phyloP scores from a whole-genome alignment of 345 rosid genomes.

The Citrus sinensis region DNA sequence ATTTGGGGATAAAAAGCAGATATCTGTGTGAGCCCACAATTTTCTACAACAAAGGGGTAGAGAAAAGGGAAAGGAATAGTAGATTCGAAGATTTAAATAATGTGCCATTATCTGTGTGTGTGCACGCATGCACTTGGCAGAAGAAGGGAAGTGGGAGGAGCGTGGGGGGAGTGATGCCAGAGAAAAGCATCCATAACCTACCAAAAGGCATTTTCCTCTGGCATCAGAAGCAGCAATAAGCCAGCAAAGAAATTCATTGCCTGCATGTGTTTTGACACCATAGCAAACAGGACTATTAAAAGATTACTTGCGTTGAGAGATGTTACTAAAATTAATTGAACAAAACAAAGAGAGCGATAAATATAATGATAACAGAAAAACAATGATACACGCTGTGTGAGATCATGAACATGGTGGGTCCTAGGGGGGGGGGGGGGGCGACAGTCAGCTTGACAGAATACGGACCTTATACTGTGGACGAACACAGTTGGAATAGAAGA shows the following conservation, averaged over 20 bases:
- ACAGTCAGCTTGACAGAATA: neutral
- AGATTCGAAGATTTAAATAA: neutral
- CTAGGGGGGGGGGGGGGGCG: neutral
- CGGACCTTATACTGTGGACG: neutral
- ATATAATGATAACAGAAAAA: conserved; percentile 1
- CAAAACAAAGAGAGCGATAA: neutral
- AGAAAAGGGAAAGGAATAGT: neutral
- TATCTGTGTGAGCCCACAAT: neutral
- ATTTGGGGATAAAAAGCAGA: neutral
- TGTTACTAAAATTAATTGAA: conserved; percentile 1
- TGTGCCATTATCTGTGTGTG: neutral
- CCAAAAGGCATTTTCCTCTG: conserved; percentile 99
- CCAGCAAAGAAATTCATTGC: conserved; percentile 99
- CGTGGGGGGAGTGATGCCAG: neutral
- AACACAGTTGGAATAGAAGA: neutral
- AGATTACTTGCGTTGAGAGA: neutral
- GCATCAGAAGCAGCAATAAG: conserved; percentile 88
- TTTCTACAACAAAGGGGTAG: neutral
- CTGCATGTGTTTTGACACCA: conserved; percentile 46
- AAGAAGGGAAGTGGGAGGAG: conserved; percentile 3
- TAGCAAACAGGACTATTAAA: conserved; percentile 10
- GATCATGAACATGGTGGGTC: neutral
- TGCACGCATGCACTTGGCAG: neutral
- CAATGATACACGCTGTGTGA: neutral
- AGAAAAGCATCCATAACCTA: conserved; percentile 40